Conservation (phyloP, 2,329 filamentous ascomycete species). For the Fonsecaea multimorphosa region DNA sequence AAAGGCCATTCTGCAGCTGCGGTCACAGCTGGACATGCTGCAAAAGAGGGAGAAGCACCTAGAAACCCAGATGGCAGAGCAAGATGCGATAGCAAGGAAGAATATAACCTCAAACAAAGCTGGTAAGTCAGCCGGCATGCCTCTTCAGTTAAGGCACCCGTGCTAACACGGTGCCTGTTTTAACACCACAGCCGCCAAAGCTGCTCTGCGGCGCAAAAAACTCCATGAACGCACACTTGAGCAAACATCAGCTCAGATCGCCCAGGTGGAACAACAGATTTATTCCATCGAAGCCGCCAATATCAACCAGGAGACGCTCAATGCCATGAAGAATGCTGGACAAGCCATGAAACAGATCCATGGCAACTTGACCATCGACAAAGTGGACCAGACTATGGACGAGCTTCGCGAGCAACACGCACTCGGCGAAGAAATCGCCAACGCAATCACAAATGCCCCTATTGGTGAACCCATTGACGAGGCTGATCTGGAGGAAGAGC, state of each 20-base stretch:
- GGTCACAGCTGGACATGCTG: conserved; percentile 93
- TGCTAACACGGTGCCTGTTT: conserved; percentile 24
- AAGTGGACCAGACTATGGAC: conserved; percentile 96
- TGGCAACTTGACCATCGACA: conserved; percentile 85
- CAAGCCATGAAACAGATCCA: conserved; percentile 94
- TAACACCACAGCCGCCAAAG: conserved; percentile 74
- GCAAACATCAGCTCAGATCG: conserved; percentile 87
- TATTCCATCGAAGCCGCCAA: conserved; percentile 97
- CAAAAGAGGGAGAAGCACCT: conserved; percentile 94
- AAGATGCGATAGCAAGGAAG: conserved; percentile 87
- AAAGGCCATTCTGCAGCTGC: conserved; percentile 89
- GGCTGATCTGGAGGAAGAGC: conserved; percentile 80
- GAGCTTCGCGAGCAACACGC: conserved; percentile 88
- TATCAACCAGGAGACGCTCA: conserved; percentile 95
- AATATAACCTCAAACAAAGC: conserved; percentile 88
- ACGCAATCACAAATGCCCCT: conserved; percentile 76
- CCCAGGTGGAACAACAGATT: conserved; percentile 92
- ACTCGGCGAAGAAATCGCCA: conserved; percentile 90
- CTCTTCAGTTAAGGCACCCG: conserved; percentile 1
- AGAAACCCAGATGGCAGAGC: conserved; percentile 89
- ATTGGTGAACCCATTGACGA: conserved; percentile 79
- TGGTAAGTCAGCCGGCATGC: conserved; percentile 63
- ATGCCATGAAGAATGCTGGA: conserved; percentile 90
- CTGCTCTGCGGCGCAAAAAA: conserved; percentile 92
- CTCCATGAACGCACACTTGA: conserved; percentile 88